Percentiles rank a stretch among this genome's conserved stretches.
Evolutionary conservation across 345 rosid genomes (phyloP).

Genomic region (thale cress (Arabidopsis thaliana)): DNA sequence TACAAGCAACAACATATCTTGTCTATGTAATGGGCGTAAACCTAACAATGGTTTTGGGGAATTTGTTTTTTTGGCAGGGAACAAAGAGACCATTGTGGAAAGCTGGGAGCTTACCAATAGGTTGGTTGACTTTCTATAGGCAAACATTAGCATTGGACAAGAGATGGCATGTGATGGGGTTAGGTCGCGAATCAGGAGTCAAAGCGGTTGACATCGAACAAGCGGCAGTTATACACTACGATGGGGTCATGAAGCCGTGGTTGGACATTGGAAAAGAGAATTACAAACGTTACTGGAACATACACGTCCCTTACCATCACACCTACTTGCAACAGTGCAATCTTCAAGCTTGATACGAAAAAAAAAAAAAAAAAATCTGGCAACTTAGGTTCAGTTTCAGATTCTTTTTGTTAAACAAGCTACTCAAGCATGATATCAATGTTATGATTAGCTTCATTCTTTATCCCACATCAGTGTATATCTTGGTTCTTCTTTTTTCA

Average conservation of each 20-base stretch:
- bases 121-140: constrained; percentile 84
- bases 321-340: constrained; percentile 71
- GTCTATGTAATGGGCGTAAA: neutral
- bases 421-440: constrained; percentile 45
- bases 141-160: constrained; percentile 72
- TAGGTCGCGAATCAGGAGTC: constrained; percentile 71
- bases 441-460: constrained; percentile 42
- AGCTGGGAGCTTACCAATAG: constrained; percentile 85
- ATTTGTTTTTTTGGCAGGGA: constrained; percentile 53
- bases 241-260: constrained; percentile 97
- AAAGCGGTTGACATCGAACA: constrained; percentile 54
- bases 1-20: neutral
- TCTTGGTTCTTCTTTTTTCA: constrained; percentile 39
- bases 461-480: constrained; percentile 45
- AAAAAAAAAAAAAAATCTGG: neutral
- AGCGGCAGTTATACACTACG: constrained; percentile 87
- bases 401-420: constrained; percentile 36
- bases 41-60: neutral
- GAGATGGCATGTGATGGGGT: constrained; percentile 80
- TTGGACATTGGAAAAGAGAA: constrained; percentile 74
- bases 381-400: constrained; percentile 34
- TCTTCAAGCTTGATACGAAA: constrained; percentile 54
- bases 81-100: constrained; percentile 68
- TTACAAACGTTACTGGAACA: constrained; percentile 80
- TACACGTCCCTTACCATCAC: constrained; percentile 57